Evolutionary conservation across 169 alveolate species (phyloP).

Genomic region (Babesia sp.): DNA sequence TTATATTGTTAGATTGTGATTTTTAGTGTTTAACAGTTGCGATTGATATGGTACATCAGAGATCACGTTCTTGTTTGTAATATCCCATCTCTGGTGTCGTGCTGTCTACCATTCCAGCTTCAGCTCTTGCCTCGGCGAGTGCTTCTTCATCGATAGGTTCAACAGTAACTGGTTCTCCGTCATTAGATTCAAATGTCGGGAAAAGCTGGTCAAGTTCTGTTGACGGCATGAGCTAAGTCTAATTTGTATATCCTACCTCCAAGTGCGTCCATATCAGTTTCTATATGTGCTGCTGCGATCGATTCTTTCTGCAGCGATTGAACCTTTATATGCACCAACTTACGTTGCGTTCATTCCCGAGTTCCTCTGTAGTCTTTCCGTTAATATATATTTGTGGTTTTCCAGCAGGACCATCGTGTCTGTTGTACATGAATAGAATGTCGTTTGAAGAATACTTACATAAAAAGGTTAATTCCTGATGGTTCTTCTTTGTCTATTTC

Average conservation of each 20-base stretch:
- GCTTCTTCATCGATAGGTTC: constrained; percentile 54
- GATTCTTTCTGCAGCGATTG: constrained; percentile 33
- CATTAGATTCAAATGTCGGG: constrained; percentile 32
- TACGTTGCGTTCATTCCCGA: constrained; percentile 68
- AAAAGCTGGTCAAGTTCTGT: constrained; percentile 46
- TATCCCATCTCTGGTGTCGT: constrained; percentile 57
- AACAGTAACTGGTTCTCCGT: constrained; percentile 11
- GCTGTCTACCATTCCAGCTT: constrained; percentile 48
- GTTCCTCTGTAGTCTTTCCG: constrained; percentile 71
- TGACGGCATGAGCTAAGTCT: background rate
- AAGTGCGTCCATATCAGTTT: constrained; percentile 5
- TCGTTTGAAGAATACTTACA: constrained; percentile 18
- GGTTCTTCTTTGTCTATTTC: constrained; percentile 51
- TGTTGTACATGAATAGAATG: background rate
- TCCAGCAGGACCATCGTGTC: constrained; percentile 74
- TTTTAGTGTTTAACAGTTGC: no score
- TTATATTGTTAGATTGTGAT: no score
- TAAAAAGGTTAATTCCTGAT: constrained; percentile 54
- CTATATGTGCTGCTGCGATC: constrained; percentile 1
- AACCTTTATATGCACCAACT: background rate
- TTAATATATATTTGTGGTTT: constrained; percentile 74
- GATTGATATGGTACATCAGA: background rate
- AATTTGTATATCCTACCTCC: constrained; percentile 18
- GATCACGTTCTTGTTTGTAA: constrained; percentile 34
- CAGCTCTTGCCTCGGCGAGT: constrained; percentile 49